Base-by-base conservation (phyloP, 345 rosid species). In the Triadica sebifera region DNA sequence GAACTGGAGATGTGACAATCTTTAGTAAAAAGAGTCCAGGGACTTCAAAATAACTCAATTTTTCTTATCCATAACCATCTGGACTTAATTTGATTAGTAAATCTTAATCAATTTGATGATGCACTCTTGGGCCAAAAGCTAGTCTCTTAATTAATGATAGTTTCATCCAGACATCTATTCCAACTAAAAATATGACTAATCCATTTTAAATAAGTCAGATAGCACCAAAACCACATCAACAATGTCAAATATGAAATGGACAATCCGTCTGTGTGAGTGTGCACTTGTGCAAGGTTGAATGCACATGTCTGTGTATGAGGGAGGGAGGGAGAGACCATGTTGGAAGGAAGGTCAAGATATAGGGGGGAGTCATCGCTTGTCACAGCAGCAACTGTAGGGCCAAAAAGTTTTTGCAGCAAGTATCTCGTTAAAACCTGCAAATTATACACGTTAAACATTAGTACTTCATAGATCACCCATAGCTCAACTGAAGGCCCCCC, bases 321-420 rank as follows among this genome's bases (percentile, higher is more conserved):
- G 62, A 69, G 61, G 8, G 22, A 53, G 57, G 20, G 8, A 55
- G 5, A 64, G 9, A 94, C 99, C 97, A 90, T 89, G 76, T 95
- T 93, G 37, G 98, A 89, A 65, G 98, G 96, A 74, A 93, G 93
- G 81, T 93, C 93, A 64, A 88, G 94, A 82, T 90, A 93, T 65
- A 91, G 75, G 72, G 86, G 79, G 80, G 77, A 80, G 37, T 81
- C 70, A 50, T 87, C 88, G 53, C 88, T 86, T 19, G 93, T 93
- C 67, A 89, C 87, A 52, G 86, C 79, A 65, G 90, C 90, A 79
- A 84, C 70, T 29, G 74, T 81, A 60, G 98, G 97, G 49, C 98
- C 93, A 74, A 89, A 95, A 75, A 95, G 89, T 73, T 82, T 89
- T 77, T 90, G 85, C 77, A 95, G 75, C 16, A 89, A 59, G 76